Percentiles rank a stretch among this genome's conserved stretches.
Conservation (phyloP, 202 grass and related monocot species). For the Schoenoplectus triqueter region DNA sequence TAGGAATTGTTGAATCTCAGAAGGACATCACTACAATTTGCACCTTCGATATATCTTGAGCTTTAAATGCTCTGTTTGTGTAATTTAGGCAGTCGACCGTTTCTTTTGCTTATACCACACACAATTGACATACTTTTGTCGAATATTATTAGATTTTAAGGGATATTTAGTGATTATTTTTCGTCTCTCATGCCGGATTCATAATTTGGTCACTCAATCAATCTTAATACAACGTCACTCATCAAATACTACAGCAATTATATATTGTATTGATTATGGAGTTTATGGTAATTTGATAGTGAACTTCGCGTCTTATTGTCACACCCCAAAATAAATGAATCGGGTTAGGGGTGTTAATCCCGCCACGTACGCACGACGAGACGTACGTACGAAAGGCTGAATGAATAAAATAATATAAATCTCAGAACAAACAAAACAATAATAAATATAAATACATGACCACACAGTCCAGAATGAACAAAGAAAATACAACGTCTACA, state of each 20-base stretch:
- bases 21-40: not conserved
- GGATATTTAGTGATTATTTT: not conserved
- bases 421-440: no score
- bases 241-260: constrained; percentile 9
- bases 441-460: no score
- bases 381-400: no score
- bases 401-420: no score
- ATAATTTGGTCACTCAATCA: not conserved
- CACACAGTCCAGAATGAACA: no score
- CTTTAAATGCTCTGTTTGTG: not conserved
- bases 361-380: no score
- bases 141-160: not conserved
- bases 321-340: no score
- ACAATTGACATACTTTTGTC: not conserved
- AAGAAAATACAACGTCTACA: no score
- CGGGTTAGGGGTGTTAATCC: no score
- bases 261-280: not conserved
- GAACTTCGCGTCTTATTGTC: not conserved
- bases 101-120: constrained; percentile 10
- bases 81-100: not conserved
- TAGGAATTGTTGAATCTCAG: not conserved
- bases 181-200: not conserved
- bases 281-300: not conserved
- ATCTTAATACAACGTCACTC: constrained; percentile 9
- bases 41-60: not conserved